Percentiles rank a stretch among this genome's conserved stretches.
phyloP scores from a whole-genome alignment of 495 filamentous ascomycete genomes.

The Aspergillus cavernicola region DNA sequence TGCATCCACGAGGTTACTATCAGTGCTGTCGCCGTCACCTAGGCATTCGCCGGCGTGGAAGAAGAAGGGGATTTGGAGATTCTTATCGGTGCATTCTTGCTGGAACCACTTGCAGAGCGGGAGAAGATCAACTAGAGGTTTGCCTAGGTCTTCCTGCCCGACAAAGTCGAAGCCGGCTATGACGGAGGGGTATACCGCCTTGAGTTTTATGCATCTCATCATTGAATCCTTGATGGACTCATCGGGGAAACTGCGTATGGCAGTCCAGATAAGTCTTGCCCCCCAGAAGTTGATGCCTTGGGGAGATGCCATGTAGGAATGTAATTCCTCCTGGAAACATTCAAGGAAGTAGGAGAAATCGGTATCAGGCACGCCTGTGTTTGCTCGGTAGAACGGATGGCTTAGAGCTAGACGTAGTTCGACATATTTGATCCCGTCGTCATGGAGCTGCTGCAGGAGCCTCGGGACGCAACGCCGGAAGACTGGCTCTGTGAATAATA shows the following conservation, averaged over 20 bases:
- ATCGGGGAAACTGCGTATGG: constrained; percentile 3
- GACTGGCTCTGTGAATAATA: constrained; percentile 13
- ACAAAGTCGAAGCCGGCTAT: constrained; percentile 16
- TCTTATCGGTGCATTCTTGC: background rate
- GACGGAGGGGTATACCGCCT: constrained; percentile 6
- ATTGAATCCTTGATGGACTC: constrained; percentile 5
- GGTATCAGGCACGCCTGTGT: background rate
- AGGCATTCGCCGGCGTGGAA: constrained; percentile 16
- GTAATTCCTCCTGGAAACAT: constrained; percentile 14
- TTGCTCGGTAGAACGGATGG: constrained; percentile 2
- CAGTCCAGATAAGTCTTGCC: constrained; percentile 14
- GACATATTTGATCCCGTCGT: constrained; percentile 12
- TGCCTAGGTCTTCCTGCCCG: constrained; percentile 12
- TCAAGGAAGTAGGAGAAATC: constrained; percentile 9
- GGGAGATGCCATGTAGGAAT: constrained; percentile 6
- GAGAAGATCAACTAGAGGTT: constrained; percentile 7
- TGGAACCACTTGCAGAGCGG: constrained; percentile 14
- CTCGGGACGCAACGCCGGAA: constrained; percentile 12
- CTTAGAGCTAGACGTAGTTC: constrained; percentile 10
- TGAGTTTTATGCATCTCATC: background rate
- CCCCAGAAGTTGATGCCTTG: constrained; percentile 11
- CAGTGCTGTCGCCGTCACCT: constrained; percentile 12
- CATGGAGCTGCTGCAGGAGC: constrained; percentile 13
- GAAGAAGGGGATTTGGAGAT: constrained; percentile 15
- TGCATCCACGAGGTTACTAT: constrained; percentile 12